These are phyloP conservation scores for Zymoseptoria tritici DNA, from an alignment of 2,329 filamentous ascomycete species.

Conservation along the genomic window DNA sequence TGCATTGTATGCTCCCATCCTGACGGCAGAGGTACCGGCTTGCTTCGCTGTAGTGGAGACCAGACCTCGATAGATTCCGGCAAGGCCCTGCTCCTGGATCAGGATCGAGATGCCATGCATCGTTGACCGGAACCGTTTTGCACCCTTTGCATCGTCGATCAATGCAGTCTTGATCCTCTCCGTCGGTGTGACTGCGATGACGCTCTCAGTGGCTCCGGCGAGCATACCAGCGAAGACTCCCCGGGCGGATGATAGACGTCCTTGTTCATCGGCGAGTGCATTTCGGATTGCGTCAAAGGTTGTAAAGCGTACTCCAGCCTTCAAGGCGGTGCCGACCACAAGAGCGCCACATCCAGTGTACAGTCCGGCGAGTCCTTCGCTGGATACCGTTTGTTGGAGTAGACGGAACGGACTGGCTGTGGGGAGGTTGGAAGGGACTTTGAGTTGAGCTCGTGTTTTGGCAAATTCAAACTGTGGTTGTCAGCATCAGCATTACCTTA, in stretches of 20 bases:
- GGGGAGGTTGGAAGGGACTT: conserved; percentile 1
- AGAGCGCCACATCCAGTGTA: conserved; percentile 29
- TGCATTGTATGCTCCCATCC: conserved; percentile 45
- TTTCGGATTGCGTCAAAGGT: conserved; percentile 27
- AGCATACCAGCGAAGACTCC: conserved; percentile 25
- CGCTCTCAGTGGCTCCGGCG: conserved; percentile 24
- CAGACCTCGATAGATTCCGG: conserved; percentile 41
- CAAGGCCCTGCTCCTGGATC: conserved; percentile 35
- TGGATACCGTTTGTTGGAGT: conserved; percentile 16
- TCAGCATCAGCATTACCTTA: background rate
- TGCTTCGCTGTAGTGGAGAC: conserved; percentile 43
- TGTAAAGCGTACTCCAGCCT: conserved; percentile 28
- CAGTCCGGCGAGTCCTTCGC: conserved; percentile 23
- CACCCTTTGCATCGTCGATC: conserved; percentile 27
- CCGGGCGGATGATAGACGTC: conserved; percentile 21
- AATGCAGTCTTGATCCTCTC: conserved; percentile 29
- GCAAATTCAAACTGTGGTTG: conserved; percentile 24
- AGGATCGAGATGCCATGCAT: conserved; percentile 2
- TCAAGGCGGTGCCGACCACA: conserved; percentile 27
- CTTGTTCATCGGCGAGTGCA: conserved; percentile 23
- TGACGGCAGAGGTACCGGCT: conserved; percentile 40
- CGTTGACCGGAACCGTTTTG: conserved; percentile 18
- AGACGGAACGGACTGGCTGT: conserved; percentile 16
- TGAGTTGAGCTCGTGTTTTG: conserved; percentile 30
- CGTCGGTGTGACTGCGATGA: conserved; percentile 27